phyloP scores from a whole-genome alignment of 768 basidiomycete genomes.

The Boletus pseudopeckii region DNA sequence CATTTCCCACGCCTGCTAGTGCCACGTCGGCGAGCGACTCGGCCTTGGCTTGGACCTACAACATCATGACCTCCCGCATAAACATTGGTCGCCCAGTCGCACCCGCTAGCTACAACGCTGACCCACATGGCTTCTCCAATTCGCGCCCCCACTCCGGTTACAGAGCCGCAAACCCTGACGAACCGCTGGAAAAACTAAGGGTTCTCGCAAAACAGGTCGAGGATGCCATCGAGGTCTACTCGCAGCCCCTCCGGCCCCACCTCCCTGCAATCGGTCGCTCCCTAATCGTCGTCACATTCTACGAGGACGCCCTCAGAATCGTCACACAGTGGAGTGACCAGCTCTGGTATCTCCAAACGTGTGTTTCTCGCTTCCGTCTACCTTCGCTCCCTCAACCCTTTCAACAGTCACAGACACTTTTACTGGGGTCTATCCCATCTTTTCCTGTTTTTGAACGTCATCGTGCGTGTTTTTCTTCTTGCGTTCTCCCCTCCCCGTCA shows the following conservation, averaged over 20 bases:
- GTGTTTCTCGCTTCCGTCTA: slow-evolving; percentile 30
- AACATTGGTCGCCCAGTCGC: slow-evolving; percentile 72
- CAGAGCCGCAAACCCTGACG: slow-evolving; percentile 76
- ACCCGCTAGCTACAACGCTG: slow-evolving; percentile 50
- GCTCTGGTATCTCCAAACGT: slow-evolving; percentile 97
- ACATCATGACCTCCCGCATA: slow-evolving; percentile 75
- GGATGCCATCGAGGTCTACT: slow-evolving; percentile 88
- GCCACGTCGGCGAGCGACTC: slow-evolving; percentile 22
- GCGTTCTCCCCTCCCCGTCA: not conserved
- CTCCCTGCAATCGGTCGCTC: slow-evolving; percentile 94
- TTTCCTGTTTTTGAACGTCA: slow-evolving; percentile 87
- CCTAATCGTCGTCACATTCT: slow-evolving; percentile 95
- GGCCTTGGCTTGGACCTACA: not conserved
- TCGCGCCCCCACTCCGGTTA: slow-evolving; percentile 66
- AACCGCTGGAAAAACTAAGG: slow-evolving; percentile 76
- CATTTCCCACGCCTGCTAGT: slow-evolving; percentile 22
- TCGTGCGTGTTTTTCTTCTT: slow-evolving; percentile 53
- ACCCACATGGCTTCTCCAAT: slow-evolving; percentile 81
- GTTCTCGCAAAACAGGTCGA: slow-evolving; percentile 74
- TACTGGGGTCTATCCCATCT: slow-evolving; percentile 93
- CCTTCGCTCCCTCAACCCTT: slow-evolving; percentile 5
- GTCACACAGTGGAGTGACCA: slow-evolving; percentile 95
- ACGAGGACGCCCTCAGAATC: slow-evolving; percentile 95
- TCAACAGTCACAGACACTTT: slow-evolving; percentile 83
- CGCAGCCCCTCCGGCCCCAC: slow-evolving; percentile 90